These are phyloP conservation scores for Galium porrigens DNA, from an alignment of 305 asterid species.

Conservation along the genomic window DNA sequence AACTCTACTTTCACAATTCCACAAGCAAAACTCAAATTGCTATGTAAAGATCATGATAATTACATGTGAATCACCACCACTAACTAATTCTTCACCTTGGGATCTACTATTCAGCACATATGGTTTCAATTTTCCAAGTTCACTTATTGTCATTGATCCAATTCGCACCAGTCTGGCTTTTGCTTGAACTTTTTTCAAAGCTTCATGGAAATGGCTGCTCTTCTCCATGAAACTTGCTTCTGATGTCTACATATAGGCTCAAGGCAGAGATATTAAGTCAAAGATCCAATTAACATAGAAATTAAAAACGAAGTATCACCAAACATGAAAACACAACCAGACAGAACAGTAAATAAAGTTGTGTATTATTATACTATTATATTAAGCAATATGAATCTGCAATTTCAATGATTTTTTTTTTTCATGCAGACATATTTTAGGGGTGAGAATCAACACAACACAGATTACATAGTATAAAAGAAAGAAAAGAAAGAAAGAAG, in stretches of 20 bases:
- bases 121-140: constrained; percentile 43
- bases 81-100: constrained; percentile 33
- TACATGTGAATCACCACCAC: background rate
- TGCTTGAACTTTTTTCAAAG: constrained; percentile 45
- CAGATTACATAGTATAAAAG: background rate
- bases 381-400: background rate
- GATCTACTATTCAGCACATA: constrained; percentile 29
- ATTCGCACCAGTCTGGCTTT: constrained; percentile 65
- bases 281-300: constrained; percentile 5
- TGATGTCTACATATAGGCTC: constrained; percentile 32
- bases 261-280: constrained; percentile 14
- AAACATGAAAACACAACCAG: background rate
- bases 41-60: background rate
- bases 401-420: background rate
- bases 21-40: background rate
- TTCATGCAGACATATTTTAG: constrained; percentile 2
- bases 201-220: constrained; percentile 15
- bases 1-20: background rate
- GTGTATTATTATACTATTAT: background rate
- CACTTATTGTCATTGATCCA: constrained; percentile 51
- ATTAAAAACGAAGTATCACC: background rate
- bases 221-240: constrained; percentile 33
- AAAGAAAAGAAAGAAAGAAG: constrained; percentile 1
- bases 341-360: background rate
- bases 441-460: background rate